A percentile compares a stretch with the other conserved stretches of the same genome.
Evolutionary conservation across 2,329 filamentous ascomycete genomes (phyloP).

Genomic region (Aureobasidium melanogenum): DNA sequence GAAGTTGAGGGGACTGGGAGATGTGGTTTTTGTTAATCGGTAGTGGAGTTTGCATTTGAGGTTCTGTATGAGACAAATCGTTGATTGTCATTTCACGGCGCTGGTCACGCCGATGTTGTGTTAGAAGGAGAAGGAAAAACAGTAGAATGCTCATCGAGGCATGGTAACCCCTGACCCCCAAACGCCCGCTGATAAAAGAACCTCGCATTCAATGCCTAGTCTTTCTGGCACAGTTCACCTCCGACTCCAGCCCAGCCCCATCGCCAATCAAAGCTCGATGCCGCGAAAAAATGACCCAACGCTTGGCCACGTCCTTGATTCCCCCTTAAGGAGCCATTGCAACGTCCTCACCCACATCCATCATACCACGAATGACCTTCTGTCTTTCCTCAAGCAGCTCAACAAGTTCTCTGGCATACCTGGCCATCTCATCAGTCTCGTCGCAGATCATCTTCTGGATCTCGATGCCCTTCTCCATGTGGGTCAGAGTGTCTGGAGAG

Average conservation of each 20-base stretch:
- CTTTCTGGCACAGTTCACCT: neutral
- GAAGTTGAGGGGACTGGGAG: conserved; percentile 41
- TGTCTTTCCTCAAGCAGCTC: neutral
- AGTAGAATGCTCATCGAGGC: neutral
- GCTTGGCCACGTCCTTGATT: neutral
- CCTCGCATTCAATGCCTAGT: neutral
- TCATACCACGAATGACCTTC: neutral
- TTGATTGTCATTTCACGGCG: too few species aligned
- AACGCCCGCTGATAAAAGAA: too few species aligned
- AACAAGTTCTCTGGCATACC: neutral
- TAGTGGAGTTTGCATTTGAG: neutral
- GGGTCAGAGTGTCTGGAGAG: neutral
- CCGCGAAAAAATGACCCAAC: neutral
- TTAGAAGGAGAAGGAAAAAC: neutral
- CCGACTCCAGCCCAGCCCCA: neutral
- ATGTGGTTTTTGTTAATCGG: conserved; percentile 23
- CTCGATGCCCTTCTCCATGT: neutral
- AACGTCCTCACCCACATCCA: neutral
- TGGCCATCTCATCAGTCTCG: neutral
- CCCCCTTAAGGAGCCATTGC: neutral
- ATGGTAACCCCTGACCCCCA: neutral
- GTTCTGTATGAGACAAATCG: neutral
- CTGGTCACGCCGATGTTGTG: neutral
- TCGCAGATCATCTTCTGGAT: neutral
- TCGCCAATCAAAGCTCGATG: neutral